Conservation (phyloP, 2,329 filamentous ascomycete genomes). For the Trichoderma koningiopsis region DNA sequence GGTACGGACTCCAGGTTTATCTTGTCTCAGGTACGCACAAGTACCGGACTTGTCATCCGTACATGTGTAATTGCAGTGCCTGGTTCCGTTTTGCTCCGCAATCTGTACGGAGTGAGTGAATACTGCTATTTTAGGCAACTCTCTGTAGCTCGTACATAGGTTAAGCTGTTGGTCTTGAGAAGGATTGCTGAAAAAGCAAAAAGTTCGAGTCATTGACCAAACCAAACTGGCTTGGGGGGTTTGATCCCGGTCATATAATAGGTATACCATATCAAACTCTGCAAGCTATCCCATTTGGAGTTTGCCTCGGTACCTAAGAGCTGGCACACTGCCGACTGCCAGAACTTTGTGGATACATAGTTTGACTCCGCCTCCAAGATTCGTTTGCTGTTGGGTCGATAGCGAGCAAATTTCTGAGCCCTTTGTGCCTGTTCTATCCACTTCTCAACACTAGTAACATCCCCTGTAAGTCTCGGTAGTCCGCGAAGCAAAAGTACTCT, state of each 20-base stretch:
- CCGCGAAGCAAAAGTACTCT: not conserved
- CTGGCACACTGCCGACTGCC: not conserved
- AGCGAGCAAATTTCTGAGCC: not conserved
- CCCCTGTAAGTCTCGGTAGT: slow-evolving; percentile 1
- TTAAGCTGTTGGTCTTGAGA: not conserved
- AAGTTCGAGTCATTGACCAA: not conserved
- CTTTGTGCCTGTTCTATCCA: not conserved
- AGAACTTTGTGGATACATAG: not conserved
- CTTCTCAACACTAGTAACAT: not conserved
- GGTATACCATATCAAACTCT: not conserved
- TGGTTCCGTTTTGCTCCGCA: not conserved
- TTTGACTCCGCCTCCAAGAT: not conserved
- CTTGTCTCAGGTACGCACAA: not conserved
- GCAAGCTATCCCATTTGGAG: not conserved
- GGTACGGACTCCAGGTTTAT: slow-evolving; percentile 1
- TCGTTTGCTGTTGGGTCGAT: not conserved
- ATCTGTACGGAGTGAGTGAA: not conserved
- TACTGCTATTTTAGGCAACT: slow-evolving; percentile 12
- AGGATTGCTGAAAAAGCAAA: not conserved
- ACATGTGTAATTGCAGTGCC: not conserved
- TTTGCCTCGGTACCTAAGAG: not conserved
- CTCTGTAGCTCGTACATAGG: not conserved
- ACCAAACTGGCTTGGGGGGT: not conserved
- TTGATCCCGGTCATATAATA: not conserved
- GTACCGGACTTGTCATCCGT: not conserved